These are phyloP conservation scores for Keithomyces neogunnii DNA, from an alignment of 2,329 filamentous ascomycete species.

Conservation along the genomic window DNA sequence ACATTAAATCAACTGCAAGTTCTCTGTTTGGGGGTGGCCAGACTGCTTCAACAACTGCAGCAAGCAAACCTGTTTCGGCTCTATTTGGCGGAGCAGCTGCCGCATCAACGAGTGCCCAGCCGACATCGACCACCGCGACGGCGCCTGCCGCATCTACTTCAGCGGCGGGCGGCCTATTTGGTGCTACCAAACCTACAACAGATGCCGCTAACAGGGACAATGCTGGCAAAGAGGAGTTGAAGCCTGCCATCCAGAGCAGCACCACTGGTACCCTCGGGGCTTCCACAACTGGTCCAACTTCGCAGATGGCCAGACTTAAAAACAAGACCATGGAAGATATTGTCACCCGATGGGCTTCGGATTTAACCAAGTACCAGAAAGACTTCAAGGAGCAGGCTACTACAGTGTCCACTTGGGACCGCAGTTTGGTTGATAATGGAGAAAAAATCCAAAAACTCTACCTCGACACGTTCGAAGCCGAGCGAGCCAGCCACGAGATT, in stretches of 20 bases:
- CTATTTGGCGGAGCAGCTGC: conserved; percentile 15
- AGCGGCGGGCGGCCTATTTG: conserved; percentile 20
- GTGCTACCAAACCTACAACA: conserved; percentile 21
- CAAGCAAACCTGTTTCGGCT: conserved; percentile 10
- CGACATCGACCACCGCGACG: conserved; percentile 10
- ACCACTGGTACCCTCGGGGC: conserved; percentile 45
- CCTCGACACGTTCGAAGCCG: conserved; percentile 84
- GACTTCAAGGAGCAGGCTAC: conserved; percentile 88
- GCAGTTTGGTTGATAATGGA: conserved; percentile 84
- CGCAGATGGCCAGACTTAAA: conserved; percentile 82
- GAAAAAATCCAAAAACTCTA: conserved; percentile 94
- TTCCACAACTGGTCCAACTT: conserved; percentile 73
- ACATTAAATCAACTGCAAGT: conserved; percentile 21
- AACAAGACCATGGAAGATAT: conserved; percentile 99
- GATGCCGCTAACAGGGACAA: conserved; percentile 14
- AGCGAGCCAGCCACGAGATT: conserved; percentile 86
- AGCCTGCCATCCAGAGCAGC: conserved; percentile 19
- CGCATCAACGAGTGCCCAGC: conserved; percentile 7
- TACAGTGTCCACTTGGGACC: conserved; percentile 85
- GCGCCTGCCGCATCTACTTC: conserved; percentile 16
- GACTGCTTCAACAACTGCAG: conserved; percentile 8
- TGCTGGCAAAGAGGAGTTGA: conserved; percentile 16
- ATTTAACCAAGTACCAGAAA: conserved; percentile 92
- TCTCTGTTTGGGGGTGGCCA: conserved; percentile 22
- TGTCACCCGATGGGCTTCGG: conserved; percentile 91